Evolutionary conservation across 345 rosid species (phyloP), one percentile per base, ranked within the genome.

Genomic region (Sapria himalayana): DNA sequence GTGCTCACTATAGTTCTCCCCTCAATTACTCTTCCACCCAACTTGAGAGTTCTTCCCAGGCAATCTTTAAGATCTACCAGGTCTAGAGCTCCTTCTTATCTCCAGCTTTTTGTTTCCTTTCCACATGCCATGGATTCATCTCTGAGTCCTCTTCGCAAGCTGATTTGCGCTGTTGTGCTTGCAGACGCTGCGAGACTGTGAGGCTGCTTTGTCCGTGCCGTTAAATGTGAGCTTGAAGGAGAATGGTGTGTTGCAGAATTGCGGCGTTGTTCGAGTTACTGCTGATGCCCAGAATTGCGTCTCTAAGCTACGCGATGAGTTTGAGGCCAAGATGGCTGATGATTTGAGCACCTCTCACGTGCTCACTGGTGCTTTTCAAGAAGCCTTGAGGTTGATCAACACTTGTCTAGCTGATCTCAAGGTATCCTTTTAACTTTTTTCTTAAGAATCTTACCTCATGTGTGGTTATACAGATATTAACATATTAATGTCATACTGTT

Each of bases 1-100:
- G 72, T 50, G 89, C 82, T 23, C 76, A 76, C 46, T 82, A 89
- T 43, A 71, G 91, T 0, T 82, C 98, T 60, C 85, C 91, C 43
- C 71, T 89, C 47, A 82, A 58, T 53, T 82, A 68, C 44, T 53
- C 75, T 1, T 48, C 61, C 24, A 24, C 25, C n/a, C 93, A 76
- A 57, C 58, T 89, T 57, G 93, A 89, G 47, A 51, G 63, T 54
- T 63, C 93, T 18, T 78, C 94, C 0, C 91, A 70, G 19, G 64
- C 73, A 31, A 48, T 81, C 10, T 82, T 68, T 55, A 78, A 82
- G 63, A 58, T 79, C 59, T 82, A 79, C 57, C 91, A 82, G 85
- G 98, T 89, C 27, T 27, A 35, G 50, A 44, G 45, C 49, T 56
- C 36, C n/a, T 14, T 29, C 27, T 22, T 5, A 21, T 10, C 29